Percentiles rank a stretch among this genome's conserved stretches.
phyloP scores from a whole-genome alignment of 768 basidiomycete species.

The Paxillus involutus region DNA sequence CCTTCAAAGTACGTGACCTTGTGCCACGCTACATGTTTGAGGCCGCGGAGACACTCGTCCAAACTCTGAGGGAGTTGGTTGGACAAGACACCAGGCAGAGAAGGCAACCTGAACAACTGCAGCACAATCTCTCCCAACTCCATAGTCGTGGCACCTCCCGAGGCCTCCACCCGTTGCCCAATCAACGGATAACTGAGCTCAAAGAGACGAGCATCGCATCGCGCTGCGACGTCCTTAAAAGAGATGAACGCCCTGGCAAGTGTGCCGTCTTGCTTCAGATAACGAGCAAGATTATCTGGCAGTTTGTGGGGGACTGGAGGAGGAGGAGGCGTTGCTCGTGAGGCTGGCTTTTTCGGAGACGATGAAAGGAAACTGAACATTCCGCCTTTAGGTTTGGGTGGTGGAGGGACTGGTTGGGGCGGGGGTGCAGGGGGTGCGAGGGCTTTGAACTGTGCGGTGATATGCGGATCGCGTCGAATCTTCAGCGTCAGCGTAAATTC shows the following conservation, averaged over 20 bases:
- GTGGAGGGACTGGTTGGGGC: slow-evolving; percentile 42
- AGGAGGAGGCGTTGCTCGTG: slow-evolving; percentile 41
- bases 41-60: slow-evolving; percentile 87
- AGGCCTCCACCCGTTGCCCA: slow-evolving; percentile 62
- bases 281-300: slow-evolving; percentile 77
- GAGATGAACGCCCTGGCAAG: slow-evolving; percentile 85
- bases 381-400: slow-evolving; percentile 57
- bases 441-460: slow-evolving; percentile 74
- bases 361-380: slow-evolving; percentile 77
- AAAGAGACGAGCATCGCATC: slow-evolving; percentile 82
- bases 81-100: slow-evolving; percentile 77
- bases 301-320: slow-evolving; percentile 43
- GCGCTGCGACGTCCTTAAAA: slow-evolving; percentile 82
- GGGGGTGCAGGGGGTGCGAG: slow-evolving; percentile 47
- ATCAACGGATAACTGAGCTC: slow-evolving; percentile 83
- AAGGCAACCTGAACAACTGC: slow-evolving; percentile 88
- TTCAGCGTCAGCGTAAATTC: slow-evolving; percentile 93
- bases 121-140: slow-evolving; percentile 87
- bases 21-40: slow-evolving; percentile 91
- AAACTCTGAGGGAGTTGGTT: slow-evolving; percentile 86
- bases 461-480: slow-evolving; percentile 83
- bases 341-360: slow-evolving; percentile 67
- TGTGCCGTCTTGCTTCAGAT: slow-evolving; percentile 82
- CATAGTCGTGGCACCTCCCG: slow-evolving; percentile 55
- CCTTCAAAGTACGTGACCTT: slow-evolving; percentile 94